phyloP scores from a whole-genome alignment of 192 early-diverging fungal species.

The Gonapodya prolifera region DNA sequence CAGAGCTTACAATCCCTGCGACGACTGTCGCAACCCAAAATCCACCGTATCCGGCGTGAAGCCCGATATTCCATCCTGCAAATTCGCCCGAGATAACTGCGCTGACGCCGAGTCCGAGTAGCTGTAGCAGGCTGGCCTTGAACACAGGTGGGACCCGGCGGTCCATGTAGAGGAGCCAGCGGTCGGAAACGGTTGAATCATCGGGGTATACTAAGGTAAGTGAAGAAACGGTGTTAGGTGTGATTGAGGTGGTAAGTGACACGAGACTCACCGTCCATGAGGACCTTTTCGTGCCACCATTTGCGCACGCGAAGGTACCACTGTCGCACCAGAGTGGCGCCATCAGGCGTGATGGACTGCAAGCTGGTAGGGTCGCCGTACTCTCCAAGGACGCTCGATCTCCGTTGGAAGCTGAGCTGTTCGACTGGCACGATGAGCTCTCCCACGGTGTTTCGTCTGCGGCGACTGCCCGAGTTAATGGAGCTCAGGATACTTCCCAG shows the following conservation, averaged over 20 bases:
- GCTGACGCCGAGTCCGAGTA: conserved; percentile 8
- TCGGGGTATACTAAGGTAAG: neutral
- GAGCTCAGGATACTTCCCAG: neutral
- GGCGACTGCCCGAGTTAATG: neutral
- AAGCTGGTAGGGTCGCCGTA: neutral
- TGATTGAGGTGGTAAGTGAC: too few species aligned
- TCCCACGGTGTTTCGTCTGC: neutral
- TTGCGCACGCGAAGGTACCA: neutral
- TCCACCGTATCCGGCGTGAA: conserved; percentile 8
- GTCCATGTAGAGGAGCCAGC: neutral
- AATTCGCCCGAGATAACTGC: conserved; percentile 12
- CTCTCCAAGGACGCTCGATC: neutral
- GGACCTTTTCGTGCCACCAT: neutral
- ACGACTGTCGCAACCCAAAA: conserved; percentile 6
- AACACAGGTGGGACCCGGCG: neutral
- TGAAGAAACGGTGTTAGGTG: too few species aligned
- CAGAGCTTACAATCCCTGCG: neutral
- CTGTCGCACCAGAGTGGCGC: neutral
- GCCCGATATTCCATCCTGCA: conserved; percentile 9
- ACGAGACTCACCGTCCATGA: neutral
- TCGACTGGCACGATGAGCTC: neutral
- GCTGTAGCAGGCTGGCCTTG: conserved; percentile 7
- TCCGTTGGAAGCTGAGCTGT: neutral
- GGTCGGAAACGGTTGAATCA: neutral
- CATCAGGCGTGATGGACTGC: neutral